These are phyloP conservation scores for Danielia reshetovae DNA, from an alignment of 805 yeast genomes.

Conservation along the genomic window DNA sequence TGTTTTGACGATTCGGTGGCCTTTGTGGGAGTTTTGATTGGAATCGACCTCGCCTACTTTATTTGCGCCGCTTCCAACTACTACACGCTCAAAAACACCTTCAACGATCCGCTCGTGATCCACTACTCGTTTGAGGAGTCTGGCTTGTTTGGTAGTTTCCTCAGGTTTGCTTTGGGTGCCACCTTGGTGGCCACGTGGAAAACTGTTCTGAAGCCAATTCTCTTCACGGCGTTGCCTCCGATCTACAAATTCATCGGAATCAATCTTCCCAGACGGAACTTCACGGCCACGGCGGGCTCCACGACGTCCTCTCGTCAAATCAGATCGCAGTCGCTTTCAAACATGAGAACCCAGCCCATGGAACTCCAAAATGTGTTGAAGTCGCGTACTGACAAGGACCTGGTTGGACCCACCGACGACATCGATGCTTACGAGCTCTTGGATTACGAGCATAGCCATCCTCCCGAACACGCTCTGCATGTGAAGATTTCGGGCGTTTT, in stretches of 20 bases:
- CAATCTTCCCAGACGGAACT: slow-evolving; percentile 37
- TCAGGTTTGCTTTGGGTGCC: slow-evolving; percentile 63
- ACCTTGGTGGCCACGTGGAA: slow-evolving; percentile 69
- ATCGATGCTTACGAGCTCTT: slow-evolving; percentile 40
- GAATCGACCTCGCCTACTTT: slow-evolving; percentile 67
- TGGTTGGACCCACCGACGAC: slow-evolving; percentile 36
- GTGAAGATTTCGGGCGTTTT: slow-evolving; percentile 42
- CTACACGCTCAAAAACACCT: slow-evolving; percentile 17
- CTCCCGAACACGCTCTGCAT: slow-evolving; percentile 1
- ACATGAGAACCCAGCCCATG: slow-evolving; percentile 24
- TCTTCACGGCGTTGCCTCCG: slow-evolving; percentile 57
- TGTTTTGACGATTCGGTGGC: slow-evolving; percentile 96
- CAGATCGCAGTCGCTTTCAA: slow-evolving; percentile 37
- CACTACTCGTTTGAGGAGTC: slow-evolving; percentile 39
- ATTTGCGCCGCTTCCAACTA: slow-evolving; percentile 29
- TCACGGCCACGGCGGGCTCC: slow-evolving; percentile 35
- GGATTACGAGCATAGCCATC: slow-evolving; percentile 22
- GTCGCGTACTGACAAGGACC: slow-evolving; percentile 23
- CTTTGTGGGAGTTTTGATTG: slow-evolving; percentile 81
- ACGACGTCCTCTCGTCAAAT: slow-evolving; percentile 28
- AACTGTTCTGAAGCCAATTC: slow-evolving; percentile 59
- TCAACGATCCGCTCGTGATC: slow-evolving; percentile 31
- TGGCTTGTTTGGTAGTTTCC: slow-evolving; percentile 33
- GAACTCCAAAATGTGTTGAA: slow-evolving; percentile 24
- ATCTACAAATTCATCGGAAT: slow-evolving; percentile 43